Percentiles rank a stretch among this genome's conserved stretches.
Conservation (phyloP, 441 rosid species). For the Daphne laureola region DNA sequence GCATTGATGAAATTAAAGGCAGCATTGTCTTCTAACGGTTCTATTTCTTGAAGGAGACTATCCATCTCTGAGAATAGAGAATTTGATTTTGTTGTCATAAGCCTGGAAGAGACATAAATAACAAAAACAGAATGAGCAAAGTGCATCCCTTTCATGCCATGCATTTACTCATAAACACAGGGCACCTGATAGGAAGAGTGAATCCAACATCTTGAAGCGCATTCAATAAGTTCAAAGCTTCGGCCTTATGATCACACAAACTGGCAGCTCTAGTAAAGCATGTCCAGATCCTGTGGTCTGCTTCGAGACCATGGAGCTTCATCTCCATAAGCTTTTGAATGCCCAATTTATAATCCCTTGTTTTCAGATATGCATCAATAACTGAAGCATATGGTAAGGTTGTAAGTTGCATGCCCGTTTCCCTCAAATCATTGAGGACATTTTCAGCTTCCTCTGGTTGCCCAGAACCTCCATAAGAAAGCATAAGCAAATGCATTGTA, state of each 20-base stretch:
- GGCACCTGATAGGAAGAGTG: slow-evolving; percentile 79
- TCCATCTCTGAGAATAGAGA: slow-evolving; percentile 64
- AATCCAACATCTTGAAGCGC: slow-evolving; percentile 71
- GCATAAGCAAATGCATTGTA: slow-evolving; percentile 96
- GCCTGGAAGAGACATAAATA: slow-evolving; percentile 38
- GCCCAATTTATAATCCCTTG: slow-evolving; percentile 58
- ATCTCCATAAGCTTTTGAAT: slow-evolving; percentile 68
- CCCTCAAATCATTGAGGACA: slow-evolving; percentile 66
- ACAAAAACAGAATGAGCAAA: not conserved
- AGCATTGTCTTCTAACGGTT: slow-evolving; percentile 67
- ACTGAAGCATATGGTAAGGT: slow-evolving; percentile 80
- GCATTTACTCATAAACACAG: slow-evolving; percentile 3
- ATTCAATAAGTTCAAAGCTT: slow-evolving; percentile 55
- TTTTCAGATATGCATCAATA: slow-evolving; percentile 79
- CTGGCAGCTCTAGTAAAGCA: slow-evolving; percentile 93
- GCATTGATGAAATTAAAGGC: slow-evolving; percentile 89
- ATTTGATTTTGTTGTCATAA: slow-evolving; percentile 52
- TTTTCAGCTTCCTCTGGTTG: slow-evolving; percentile 87
- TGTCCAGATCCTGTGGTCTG: slow-evolving; percentile 95
- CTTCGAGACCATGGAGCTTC: slow-evolving; percentile 70
- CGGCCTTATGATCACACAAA: slow-evolving; percentile 39
- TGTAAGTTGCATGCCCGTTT: slow-evolving; percentile 51
- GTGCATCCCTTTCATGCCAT: slow-evolving; percentile 5
- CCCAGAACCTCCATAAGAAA: slow-evolving; percentile 83
- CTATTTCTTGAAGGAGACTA: slow-evolving; percentile 52